Conservation (phyloP, 2,329 filamentous ascomycete genomes). For the Alternaria arbusti region DNA sequence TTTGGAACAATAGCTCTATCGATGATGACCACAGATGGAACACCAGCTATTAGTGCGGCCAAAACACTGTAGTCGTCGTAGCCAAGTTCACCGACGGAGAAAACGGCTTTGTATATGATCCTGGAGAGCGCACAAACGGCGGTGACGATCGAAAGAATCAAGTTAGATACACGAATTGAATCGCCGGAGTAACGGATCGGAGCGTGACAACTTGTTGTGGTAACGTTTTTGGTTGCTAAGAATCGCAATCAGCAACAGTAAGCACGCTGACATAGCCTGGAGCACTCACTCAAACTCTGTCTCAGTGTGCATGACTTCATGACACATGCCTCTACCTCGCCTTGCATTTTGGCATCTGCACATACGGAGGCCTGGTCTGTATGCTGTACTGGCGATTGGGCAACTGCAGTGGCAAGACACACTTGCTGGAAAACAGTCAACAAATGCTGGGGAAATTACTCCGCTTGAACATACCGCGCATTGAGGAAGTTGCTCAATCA, state of each 20-base stretch:
- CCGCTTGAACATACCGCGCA: slow-evolving; percentile 25
- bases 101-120: slow-evolving; percentile 47
- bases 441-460: not conserved
- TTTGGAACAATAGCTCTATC: slow-evolving; percentile 23
- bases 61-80: slow-evolving; percentile 49
- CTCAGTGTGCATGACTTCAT: slow-evolving; percentile 21
- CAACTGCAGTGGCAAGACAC: slow-evolving; percentile 17
- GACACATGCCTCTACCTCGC: slow-evolving; percentile 17
- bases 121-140: slow-evolving; percentile 45
- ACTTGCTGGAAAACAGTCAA: slow-evolving; percentile 18
- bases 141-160: slow-evolving; percentile 45
- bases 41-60: slow-evolving; percentile 24
- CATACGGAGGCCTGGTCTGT: slow-evolving; percentile 24
- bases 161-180: slow-evolving; percentile 40
- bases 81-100: slow-evolving; percentile 44
- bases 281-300: slow-evolving; percentile 21
- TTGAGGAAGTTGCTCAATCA: slow-evolving; percentile 18
- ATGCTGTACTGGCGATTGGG: slow-evolving; percentile 16
- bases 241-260: not conserved
- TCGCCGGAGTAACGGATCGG: slow-evolving; percentile 47
- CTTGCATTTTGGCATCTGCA: slow-evolving; percentile 19
- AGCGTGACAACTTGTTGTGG: slow-evolving; percentile 47
- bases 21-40: slow-evolving; percentile 37
- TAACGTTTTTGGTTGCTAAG: slow-evolving; percentile 53
- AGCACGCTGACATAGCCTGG: not conserved